Evolutionary conservation across 1,284 basidiomycete species (phyloP).

Genomic region (Malassezia sp.): DNA sequence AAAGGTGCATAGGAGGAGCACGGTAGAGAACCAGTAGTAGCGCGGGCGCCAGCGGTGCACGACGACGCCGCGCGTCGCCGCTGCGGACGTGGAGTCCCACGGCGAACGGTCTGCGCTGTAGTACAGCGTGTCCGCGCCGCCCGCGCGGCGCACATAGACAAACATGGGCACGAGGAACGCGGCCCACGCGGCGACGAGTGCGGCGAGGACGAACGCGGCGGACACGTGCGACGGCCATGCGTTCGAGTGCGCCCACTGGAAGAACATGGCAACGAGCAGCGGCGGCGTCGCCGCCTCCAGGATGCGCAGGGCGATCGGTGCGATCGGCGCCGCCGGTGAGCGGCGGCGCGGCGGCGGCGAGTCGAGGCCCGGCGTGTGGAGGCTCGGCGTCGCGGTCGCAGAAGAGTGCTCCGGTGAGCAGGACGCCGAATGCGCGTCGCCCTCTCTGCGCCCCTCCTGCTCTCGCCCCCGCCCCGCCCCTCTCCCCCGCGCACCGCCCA

Average conservation of each 20-base stretch:
- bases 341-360: too few relatives aligned
- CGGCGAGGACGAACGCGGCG: constrained; percentile 25
- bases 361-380: not conserved
- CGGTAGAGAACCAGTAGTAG: constrained; percentile 35
- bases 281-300: constrained; percentile 7
- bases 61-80: constrained; percentile 23
- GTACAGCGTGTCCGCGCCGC: constrained; percentile 23
- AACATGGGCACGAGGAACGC: constrained; percentile 28
- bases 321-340: not conserved
- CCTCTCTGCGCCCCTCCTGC: not conserved
- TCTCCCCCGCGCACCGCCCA: too few relatives aligned
- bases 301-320: constrained; percentile 3
- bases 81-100: constrained; percentile 13
- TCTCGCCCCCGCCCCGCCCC: too few relatives aligned
- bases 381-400: too few relatives aligned
- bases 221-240: constrained; percentile 39
- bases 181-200: constrained; percentile 21
- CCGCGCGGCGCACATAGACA: constrained; percentile 13
- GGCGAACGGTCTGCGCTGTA: constrained; percentile 22
- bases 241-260: constrained; percentile 35
- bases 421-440: too few relatives aligned
- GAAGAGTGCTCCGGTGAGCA: too few relatives aligned
- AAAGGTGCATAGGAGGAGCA: constrained; percentile 30
- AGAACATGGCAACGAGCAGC: constrained; percentile 34
- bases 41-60: constrained; percentile 30